Percentiles rank a stretch among this genome's conserved stretches.
These are phyloP conservation scores for Pseudogymnoascus sp. DNA, from an alignment of 2,329 filamentous ascomycete genomes.

Conservation along the genomic window DNA sequence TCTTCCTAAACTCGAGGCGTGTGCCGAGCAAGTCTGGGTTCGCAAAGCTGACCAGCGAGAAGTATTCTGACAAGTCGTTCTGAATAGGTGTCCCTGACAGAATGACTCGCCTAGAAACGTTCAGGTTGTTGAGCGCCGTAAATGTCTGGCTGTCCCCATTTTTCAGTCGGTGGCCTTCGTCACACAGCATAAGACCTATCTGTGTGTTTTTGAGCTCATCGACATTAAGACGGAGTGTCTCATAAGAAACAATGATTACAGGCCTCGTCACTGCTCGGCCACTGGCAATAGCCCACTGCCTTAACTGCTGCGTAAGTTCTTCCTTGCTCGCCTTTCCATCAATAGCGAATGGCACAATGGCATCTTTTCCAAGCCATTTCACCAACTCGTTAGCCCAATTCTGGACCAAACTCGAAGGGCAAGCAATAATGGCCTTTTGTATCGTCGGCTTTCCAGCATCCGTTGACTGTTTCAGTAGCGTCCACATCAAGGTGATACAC, in stretches of 20 bases:
- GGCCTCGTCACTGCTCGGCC: slow-evolving; percentile 86
- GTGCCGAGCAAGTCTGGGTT: slow-evolving; percentile 90
- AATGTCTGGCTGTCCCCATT: slow-evolving; percentile 97
- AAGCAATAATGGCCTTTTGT: slow-evolving; percentile 94
- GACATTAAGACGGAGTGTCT: slow-evolving; percentile 85
- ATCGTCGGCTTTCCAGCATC: slow-evolving; percentile 92
- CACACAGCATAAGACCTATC: slow-evolving; percentile 88
- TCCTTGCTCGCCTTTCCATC: slow-evolving; percentile 95
- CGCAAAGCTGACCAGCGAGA: slow-evolving; percentile 89
- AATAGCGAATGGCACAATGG: slow-evolving; percentile 87
- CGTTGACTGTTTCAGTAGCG: slow-evolving; percentile 86
- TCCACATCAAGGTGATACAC: slow-evolving; percentile 96
- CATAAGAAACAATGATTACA: slow-evolving; percentile 95
- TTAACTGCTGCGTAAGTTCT: slow-evolving; percentile 80
- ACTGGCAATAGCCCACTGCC: slow-evolving; percentile 88
- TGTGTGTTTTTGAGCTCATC: slow-evolving; percentile 83
- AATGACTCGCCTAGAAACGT: slow-evolving; percentile 87
- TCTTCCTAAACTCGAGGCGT: slow-evolving; percentile 84
- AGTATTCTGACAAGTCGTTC: slow-evolving; percentile 97
- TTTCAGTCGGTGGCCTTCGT: slow-evolving; percentile 93
- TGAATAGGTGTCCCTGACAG: slow-evolving; percentile 96
- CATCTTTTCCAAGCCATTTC: slow-evolving; percentile 92
- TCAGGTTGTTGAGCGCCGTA: slow-evolving; percentile 78
- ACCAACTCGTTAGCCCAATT: slow-evolving; percentile 97
- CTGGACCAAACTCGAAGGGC: slow-evolving; percentile 88